Percentiles rank a stretch among this genome's conserved stretches.
Conservation (phyloP, 169 alveolate species). For the Babesia ovis region DNA sequence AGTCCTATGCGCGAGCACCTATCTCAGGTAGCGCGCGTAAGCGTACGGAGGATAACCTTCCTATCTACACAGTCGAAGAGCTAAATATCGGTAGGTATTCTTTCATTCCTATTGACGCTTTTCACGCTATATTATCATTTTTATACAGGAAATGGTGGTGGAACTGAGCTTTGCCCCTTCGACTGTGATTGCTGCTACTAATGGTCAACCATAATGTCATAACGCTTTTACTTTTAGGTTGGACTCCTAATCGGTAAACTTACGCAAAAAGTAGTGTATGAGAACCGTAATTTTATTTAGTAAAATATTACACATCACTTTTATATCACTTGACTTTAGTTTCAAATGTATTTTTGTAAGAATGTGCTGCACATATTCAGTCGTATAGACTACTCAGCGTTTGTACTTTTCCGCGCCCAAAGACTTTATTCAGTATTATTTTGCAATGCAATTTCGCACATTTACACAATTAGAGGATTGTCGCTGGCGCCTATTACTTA, state of each 20-base stretch:
- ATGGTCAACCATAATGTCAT: no score
- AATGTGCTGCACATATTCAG: neutral
- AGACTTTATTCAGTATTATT: neutral
- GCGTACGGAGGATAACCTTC: slow-evolving; percentile 73
- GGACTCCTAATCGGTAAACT: no score
- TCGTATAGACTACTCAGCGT: neutral
- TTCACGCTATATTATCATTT: neutral
- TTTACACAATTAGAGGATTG: slow-evolving; percentile 20
- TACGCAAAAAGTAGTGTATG: no score
- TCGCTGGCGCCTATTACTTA: slow-evolving; percentile 50
- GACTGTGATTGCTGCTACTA: slow-evolving; percentile 77
- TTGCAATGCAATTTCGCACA: slow-evolving; percentile 30
- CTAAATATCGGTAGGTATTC: slow-evolving; percentile 72
- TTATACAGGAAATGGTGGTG: slow-evolving; percentile 75
- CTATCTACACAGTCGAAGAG: slow-evolving; percentile 76
- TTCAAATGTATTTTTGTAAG: neutral
- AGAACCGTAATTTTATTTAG: no score
- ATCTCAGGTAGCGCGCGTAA: slow-evolving; percentile 25
- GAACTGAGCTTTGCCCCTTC: slow-evolving; percentile 77
- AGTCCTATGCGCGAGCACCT: slow-evolving; percentile 21
- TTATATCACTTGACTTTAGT: neutral
- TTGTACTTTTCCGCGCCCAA: neutral
- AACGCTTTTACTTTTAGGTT: no score
- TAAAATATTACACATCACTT: neutral
- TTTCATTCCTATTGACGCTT: neutral